Percentiles rank a stretch among this genome's conserved stretches.
phyloP scores from a whole-genome alignment of 257 asterid species.

The Scutellaria galericulata region DNA sequence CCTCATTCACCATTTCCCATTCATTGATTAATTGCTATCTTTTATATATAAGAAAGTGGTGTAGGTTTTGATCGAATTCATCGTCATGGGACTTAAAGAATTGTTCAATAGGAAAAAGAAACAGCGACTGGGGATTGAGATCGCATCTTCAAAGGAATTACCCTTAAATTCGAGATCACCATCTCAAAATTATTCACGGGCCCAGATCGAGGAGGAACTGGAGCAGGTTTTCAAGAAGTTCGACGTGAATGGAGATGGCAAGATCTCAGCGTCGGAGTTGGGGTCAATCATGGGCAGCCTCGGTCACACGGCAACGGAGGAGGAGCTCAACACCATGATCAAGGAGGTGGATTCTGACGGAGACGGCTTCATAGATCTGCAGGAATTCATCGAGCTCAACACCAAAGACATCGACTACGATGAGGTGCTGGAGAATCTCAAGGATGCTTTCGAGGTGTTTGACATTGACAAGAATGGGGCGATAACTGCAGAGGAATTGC shows the following conservation, averaged over 20 bases:
- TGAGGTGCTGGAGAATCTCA: constrained; percentile 5
- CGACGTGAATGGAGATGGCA: constrained; percentile 6
- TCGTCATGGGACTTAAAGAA: neutral
- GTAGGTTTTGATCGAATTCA: too few relatives aligned
- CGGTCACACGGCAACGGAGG: neutral
- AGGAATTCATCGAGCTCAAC: constrained; percentile 24
- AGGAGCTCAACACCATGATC: constrained; percentile 1
- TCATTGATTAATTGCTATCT: too few relatives aligned
- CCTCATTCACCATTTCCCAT: too few relatives aligned
- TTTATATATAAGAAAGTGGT: too few relatives aligned
- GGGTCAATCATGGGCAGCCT: constrained; percentile 4
- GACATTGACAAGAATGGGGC: constrained; percentile 15
- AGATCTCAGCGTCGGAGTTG: constrained; percentile 12
- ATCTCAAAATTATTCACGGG: neutral
- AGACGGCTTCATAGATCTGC: constrained; percentile 4
- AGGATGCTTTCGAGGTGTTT: neutral
- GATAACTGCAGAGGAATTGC: constrained; percentile 11
- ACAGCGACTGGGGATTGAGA: neutral
- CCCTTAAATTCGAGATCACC: too few relatives aligned
- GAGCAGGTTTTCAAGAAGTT: constrained; percentile 4
- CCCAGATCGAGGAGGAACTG: neutral
- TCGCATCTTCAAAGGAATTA: neutral
- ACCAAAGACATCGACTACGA: constrained; percentile 10
- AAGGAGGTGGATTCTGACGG: constrained; percentile 10
- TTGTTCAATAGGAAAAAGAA: neutral